phyloP scores from a whole-genome alignment of 202 grass and related monocot genomes.

The Alloteropsis angusta region DNA sequence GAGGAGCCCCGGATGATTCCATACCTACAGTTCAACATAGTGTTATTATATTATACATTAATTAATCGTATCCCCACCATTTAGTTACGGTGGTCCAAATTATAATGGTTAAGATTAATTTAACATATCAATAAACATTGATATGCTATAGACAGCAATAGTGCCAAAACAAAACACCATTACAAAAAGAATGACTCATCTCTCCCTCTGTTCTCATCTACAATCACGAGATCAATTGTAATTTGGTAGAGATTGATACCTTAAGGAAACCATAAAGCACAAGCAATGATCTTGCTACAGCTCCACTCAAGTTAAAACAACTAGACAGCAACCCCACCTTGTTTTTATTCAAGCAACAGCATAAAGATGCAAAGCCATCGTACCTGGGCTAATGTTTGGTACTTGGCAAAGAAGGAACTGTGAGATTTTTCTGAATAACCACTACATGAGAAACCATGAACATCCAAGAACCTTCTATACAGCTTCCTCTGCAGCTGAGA shows the following conservation, averaged over 20 bases:
- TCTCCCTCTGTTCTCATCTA: not conserved
- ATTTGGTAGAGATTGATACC: not conserved
- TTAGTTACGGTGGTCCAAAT: not conserved
- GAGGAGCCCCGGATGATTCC: slow-evolving; percentile 96
- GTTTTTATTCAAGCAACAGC: slow-evolving; percentile 13
- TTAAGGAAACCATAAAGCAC: not conserved
- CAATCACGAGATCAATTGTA: not conserved
- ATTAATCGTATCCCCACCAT: not conserved
- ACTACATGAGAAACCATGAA: slow-evolving; percentile 72
- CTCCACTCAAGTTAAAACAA: not conserved
- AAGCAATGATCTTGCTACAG: not conserved
- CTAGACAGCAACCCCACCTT: not conserved
- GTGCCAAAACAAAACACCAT: not conserved
- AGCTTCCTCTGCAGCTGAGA: slow-evolving; percentile 83
- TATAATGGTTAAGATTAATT: not conserved
- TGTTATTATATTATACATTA: not conserved
- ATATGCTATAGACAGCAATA: not conserved
- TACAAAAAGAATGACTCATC: not conserved
- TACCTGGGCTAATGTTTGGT: slow-evolving; percentile 88
- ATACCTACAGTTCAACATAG: slow-evolving; percentile 54
- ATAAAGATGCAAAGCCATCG: not conserved
- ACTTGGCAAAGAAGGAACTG: slow-evolving; percentile 87
- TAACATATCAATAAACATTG: not conserved
- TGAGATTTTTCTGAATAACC: slow-evolving; percentile 61
- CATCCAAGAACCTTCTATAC: slow-evolving; percentile 91